These are phyloP conservation scores for Rhizomucor miehei DNA, from an alignment of 371 early-diverging fungal species.

Conservation along the genomic window DNA sequence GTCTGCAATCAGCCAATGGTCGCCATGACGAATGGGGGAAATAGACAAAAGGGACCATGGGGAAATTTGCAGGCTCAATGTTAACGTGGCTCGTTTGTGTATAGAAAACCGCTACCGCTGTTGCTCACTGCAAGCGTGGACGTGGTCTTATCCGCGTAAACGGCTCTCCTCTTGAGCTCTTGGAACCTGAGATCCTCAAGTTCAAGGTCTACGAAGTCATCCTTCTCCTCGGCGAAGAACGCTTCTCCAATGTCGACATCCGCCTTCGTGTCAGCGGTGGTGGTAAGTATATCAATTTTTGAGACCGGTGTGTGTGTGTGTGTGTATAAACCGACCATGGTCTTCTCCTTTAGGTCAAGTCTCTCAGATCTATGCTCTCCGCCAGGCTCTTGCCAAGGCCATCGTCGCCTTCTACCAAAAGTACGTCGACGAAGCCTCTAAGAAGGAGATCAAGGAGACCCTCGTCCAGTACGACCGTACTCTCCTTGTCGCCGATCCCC, in stretches of 20 bases:
- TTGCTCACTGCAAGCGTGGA: constrained; percentile 98
- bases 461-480: constrained; percentile 98
- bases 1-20: no score
- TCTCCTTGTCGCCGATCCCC: constrained; percentile 98
- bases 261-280: constrained; percentile 97
- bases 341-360: constrained; percentile 55
- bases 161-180: constrained; percentile 95
- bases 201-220: constrained; percentile 99
- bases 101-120: constrained; percentile 99
- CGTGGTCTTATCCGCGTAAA: constrained; percentile 97
- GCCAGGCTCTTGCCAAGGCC: constrained; percentile 99
- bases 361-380: constrained; percentile 98
- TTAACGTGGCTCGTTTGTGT: background rate
- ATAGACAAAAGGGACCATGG: constrained; percentile 1
- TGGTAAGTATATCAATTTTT: constrained; percentile 54
- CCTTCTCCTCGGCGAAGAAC: constrained; percentile 94
- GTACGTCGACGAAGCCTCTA: constrained; percentile 98
- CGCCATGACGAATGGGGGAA: background rate
- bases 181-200: constrained; percentile 95
- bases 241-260: constrained; percentile 96
- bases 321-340: background rate
- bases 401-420: constrained; percentile 99
- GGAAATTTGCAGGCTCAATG: background rate
- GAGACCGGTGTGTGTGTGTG: background rate
- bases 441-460: constrained; percentile 98